Base-by-base conservation (phyloP, 202 grass and related monocot genomes). In the Bolboschoenoplectus hybrid region DNA sequence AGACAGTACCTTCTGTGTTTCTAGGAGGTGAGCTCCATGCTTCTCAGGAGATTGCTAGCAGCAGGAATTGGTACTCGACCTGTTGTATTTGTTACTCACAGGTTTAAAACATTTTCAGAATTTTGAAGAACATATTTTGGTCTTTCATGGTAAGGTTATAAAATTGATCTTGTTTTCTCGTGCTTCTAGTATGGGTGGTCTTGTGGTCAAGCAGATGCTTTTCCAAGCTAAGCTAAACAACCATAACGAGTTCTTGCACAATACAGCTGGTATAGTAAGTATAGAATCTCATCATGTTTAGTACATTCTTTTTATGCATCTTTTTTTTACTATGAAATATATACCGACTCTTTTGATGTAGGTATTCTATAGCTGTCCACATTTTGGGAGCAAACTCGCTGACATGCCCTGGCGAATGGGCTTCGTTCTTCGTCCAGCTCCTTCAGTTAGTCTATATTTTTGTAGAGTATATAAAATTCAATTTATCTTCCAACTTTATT, bases 341-440 rank as follows among this genome's bases (percentile, higher is more conserved):
- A 43, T 44, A 19, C 20, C 7, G 19, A 26, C 17, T 65, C 46
- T 81, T 57, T 85, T 81, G 43, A 52, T 63, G 67, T 83, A 98
- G 96, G 89, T 98, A 85, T 98, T 98, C 57, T 98, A 98, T 78
- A 98, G 96, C 61, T 98, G 96, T 85, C 96, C 96, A 0, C 96
- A 98, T 91, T 98, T 98, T 92, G 96, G 96, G 39, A 98, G 96
- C 89, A 98, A 92, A 88, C 93, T 98, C 40, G 96, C 96, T 61
- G 96, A 98, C 80, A 94, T 98, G 96, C 96, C 96, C 74, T 98
- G 93, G 96, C 96, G 91, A 79, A 98, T 98, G 96, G 96, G 96
- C 6, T 85, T 95, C 60, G 96, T 98, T 80, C 87, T 98, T 36
- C 93, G 96, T 86, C 96, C 96, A 72, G 93, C 96, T 82, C 96